These are phyloP conservation scores for Trichosporon asahii DNA, from an alignment of 1,284 basidiomycete genomes.

Conservation along the genomic window DNA sequence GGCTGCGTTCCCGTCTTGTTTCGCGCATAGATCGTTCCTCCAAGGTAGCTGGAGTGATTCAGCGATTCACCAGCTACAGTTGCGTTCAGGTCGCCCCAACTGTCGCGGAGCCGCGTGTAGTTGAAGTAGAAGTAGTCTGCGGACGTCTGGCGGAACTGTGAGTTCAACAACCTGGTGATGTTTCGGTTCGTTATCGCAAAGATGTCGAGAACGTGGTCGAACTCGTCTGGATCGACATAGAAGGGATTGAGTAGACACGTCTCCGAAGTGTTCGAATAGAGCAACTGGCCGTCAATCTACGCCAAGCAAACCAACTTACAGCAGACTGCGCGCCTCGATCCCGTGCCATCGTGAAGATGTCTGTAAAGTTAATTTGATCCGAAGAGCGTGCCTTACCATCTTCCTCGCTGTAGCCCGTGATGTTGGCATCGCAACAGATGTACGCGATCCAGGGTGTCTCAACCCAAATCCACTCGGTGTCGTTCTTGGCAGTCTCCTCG, in stretches of 20 bases:
- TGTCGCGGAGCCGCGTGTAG: conserved; percentile 41
- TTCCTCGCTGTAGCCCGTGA: conserved; percentile 57
- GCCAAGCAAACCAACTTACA: conserved; percentile 50
- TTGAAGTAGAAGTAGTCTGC: conserved; percentile 59
- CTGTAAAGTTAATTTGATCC: conserved; percentile 38
- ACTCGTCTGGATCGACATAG: conserved; percentile 60
- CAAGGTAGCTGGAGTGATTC: conserved; percentile 59
- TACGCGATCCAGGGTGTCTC: conserved; percentile 83
- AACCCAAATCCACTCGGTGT: conserved; percentile 38
- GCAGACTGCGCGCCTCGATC: conserved; percentile 74
- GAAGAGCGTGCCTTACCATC: conserved; percentile 33
- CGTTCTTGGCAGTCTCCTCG: conserved; percentile 57
- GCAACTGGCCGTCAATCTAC: conserved; percentile 55
- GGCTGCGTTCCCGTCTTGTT: conserved; percentile 47
- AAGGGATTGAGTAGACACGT: conserved; percentile 71
- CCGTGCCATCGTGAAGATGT: conserved; percentile 75
- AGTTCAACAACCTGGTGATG: conserved; percentile 59
- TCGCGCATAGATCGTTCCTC: conserved; percentile 64
- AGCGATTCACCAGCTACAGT: conserved; percentile 53
- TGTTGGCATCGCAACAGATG: conserved; percentile 73
- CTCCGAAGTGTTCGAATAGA: conserved; percentile 68
- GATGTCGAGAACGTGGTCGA: conserved; percentile 73
- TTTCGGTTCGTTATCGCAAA: conserved; percentile 55
- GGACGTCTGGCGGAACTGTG: conserved; percentile 61
- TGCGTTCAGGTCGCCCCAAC: conserved; percentile 54